phyloP scores from a whole-genome alignment of 768 basidiomycete species.

The Dentipellis fragilis region DNA sequence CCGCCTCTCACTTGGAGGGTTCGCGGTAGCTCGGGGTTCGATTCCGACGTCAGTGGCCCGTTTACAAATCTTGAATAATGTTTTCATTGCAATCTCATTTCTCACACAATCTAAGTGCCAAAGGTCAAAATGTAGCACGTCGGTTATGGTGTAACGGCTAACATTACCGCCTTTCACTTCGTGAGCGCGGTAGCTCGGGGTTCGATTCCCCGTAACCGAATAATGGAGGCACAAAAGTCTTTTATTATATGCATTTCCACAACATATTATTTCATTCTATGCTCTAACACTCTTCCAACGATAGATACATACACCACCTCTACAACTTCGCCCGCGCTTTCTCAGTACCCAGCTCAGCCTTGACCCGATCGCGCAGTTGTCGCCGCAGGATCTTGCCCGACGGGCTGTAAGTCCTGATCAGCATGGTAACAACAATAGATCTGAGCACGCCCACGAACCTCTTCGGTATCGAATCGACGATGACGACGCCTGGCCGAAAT shows the following conservation, averaged over 20 bases:
- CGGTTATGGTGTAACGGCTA: slow-evolving; percentile 8
- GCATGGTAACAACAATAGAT: not conserved
- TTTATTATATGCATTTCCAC: too few species aligned
- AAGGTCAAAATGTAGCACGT: too few species aligned
- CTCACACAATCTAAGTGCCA: too few species aligned
- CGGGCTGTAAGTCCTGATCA: slow-evolving; percentile 35
- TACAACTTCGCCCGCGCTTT: slow-evolving; percentile 2
- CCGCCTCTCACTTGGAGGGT: too few species aligned
- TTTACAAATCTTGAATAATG: too few species aligned
- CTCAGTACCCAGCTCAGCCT: slow-evolving; percentile 30
- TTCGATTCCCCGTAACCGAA: slow-evolving; percentile 33
- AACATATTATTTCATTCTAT: too few species aligned
- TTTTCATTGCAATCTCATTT: too few species aligned
- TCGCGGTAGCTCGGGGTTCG: too few species aligned
- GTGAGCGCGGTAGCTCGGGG: slow-evolving; percentile 28
- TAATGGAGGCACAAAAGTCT: too few species aligned
- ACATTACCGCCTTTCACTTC: slow-evolving; percentile 5
- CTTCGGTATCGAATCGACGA: slow-evolving; percentile 59
- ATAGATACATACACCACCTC: too few species aligned
- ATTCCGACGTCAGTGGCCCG: too few species aligned
- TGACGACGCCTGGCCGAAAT: slow-evolving; percentile 27
- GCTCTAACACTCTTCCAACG: too few species aligned
- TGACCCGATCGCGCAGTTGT: slow-evolving; percentile 60
- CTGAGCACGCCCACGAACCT: slow-evolving; percentile 31
- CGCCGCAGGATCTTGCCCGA: slow-evolving; percentile 83